Evolutionary conservation across 2,329 filamentous ascomycete species (phyloP).

Genomic region (Chalaropsis ovoidea): DNA sequence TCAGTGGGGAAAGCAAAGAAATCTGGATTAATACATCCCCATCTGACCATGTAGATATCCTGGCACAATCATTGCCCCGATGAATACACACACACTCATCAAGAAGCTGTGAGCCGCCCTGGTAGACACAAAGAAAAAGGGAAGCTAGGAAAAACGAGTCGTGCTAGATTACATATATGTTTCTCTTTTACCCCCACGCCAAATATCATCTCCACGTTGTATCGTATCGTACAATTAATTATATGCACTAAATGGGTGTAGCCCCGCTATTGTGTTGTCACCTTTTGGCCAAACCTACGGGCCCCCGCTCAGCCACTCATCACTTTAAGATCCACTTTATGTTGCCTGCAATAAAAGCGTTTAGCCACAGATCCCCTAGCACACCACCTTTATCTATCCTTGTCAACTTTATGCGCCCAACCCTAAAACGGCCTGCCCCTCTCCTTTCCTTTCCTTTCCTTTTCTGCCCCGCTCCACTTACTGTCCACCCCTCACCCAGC

Average conservation of each 20-base stretch:
- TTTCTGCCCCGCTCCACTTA: not conserved
- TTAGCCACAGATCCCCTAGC: not conserved
- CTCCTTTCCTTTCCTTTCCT: not conserved
- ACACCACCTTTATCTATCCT: too few species aligned
- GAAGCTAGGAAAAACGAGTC: too few species aligned
- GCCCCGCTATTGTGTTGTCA: not conserved
- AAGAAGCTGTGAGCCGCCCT: too few species aligned
- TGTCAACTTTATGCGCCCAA: not conserved
- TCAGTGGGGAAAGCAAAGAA: not conserved
- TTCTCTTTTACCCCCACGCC: conserved; percentile 7
- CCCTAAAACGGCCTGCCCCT: not conserved
- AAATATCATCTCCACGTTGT: not conserved
- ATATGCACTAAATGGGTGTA: not conserved
- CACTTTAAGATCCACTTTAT: not conserved
- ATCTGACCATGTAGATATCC: too few species aligned
- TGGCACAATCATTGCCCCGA: too few species aligned
- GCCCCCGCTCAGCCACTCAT: not conserved
- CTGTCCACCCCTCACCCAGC: not conserved
- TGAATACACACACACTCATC: too few species aligned
- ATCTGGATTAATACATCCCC: not conserved
- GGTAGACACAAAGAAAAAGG: too few species aligned
- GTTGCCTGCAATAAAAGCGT: not conserved
- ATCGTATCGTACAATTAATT: not conserved
- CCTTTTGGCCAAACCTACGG: not conserved
- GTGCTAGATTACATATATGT: too few species aligned